These are phyloP conservation scores for Fragilaria crotonensis DNA, from an alignment of 108 stramenopile genomes.

Conservation along the genomic window DNA sequence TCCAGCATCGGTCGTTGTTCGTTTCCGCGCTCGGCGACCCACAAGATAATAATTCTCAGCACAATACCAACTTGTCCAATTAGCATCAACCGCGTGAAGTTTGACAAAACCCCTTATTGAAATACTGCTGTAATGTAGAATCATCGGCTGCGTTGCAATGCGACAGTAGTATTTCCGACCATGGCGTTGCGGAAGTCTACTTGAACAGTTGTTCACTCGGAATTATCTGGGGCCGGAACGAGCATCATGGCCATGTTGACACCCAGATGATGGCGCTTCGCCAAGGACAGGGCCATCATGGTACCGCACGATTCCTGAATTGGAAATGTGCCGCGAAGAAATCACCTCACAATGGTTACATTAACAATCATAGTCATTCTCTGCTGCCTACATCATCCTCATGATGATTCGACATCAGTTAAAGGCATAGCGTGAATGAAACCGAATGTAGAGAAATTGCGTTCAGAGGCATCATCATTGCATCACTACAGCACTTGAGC, in stretches of 20 bases:
- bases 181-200: conserved; percentile 87
- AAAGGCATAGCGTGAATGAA: too few relatives aligned
- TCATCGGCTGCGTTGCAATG: conserved; percentile 28
- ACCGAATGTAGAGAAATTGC: too few relatives aligned
- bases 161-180: conserved; percentile 88
- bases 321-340: conserved; percentile 85
- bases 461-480: too few relatives aligned
- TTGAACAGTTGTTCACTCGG: conserved; percentile 90
- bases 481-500: too few relatives aligned
- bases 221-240: conserved; percentile 67
- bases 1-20: conserved; percentile 78
- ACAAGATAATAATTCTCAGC: conserved; percentile 83
- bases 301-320: conserved; percentile 92
- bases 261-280: conserved; percentile 74
- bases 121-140: conserved; percentile 31
- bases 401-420: too few relatives aligned
- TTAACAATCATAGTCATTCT: too few relatives aligned
- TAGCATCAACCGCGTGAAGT: conserved; percentile 73
- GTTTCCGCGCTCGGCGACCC: conserved; percentile 73
- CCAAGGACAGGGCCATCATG: conserved; percentile 84
- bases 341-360: too few relatives aligned
- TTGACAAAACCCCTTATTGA: conserved; percentile 67
- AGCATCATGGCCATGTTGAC: conserved; percentile 64
- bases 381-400: too few relatives aligned
- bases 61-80: conserved; percentile 69